Percentiles rank a stretch among this genome's conserved stretches.
Conservation (phyloP, 495 filamentous ascomycete species). For the Podospora tetraspora region DNA sequence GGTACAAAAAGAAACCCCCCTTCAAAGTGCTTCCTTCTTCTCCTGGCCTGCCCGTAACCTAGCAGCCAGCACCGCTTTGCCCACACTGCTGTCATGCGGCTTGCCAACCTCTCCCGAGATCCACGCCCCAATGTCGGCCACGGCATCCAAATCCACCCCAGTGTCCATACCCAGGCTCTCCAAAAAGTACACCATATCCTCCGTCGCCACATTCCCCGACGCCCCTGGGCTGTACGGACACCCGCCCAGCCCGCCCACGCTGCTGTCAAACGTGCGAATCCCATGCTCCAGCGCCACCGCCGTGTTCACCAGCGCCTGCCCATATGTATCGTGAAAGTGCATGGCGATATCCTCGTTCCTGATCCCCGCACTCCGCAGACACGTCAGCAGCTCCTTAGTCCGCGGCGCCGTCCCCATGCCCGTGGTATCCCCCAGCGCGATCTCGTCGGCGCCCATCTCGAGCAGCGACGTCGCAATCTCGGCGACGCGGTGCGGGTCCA, state of each 20-base stretch:
- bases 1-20: background rate
- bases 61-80: conserved; percentile 68
- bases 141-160: conserved; percentile 76
- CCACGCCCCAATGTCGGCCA: conserved; percentile 82
- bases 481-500: conserved; percentile 71
- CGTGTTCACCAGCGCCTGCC: conserved; percentile 86
- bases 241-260: conserved; percentile 85
- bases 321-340: conserved; percentile 97
- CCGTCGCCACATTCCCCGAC: conserved; percentile 91
- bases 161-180: conserved; percentile 84
- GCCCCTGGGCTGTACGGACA: conserved; percentile 93
- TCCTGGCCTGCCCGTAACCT: conserved; percentile 18
- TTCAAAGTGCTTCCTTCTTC: background rate
- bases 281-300: conserved; percentile 83
- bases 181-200: conserved; percentile 86
- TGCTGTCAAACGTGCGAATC: conserved; percentile 82
- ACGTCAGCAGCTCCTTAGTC: conserved; percentile 63
- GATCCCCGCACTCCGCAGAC: conserved; percentile 70
- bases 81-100: conserved; percentile 67
- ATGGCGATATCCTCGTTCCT: conserved; percentile 75
- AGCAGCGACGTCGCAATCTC: conserved; percentile 75
- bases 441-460: conserved; percentile 94
- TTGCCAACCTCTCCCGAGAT: conserved; percentile 78
- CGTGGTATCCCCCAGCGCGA: conserved; percentile 90
- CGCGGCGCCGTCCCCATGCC: conserved; percentile 91